Evolutionary conservation across 176 grass and related monocot species (phyloP).

Genomic region (Ananas comosus): DNA sequence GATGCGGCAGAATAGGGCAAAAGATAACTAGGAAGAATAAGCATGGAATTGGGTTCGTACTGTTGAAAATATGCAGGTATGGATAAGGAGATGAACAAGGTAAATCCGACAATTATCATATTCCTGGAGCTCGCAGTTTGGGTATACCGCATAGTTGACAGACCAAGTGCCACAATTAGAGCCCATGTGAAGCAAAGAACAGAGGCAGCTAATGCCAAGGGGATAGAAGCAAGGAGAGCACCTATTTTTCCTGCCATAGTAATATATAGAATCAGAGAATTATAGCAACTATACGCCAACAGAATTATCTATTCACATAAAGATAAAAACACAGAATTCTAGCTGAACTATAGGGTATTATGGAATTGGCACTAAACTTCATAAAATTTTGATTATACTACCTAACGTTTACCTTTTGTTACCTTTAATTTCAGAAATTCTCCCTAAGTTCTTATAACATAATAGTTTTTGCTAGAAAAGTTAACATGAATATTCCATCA

Average conservation of each 20-base stretch:
- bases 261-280: constrained; percentile 10
- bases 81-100: constrained; percentile 86
- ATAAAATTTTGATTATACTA: too few relatives aligned
- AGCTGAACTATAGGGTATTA: too few relatives aligned
- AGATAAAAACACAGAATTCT: too few relatives aligned
- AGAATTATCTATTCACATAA: too few relatives aligned
- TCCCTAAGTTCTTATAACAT: too few relatives aligned
- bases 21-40: constrained; percentile 91
- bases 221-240: constrained; percentile 85
- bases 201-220: constrained; percentile 67
- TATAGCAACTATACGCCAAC: too few relatives aligned
- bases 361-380: too few relatives aligned
- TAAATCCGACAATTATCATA: constrained; percentile 98
- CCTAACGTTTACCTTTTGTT: too few relatives aligned
- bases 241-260: constrained; percentile 75
- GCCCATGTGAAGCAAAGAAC: constrained; percentile 95
- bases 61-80: constrained; percentile 86
- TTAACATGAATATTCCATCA: too few relatives aligned
- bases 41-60: constrained; percentile 57
- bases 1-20: constrained; percentile 75
- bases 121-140: constrained; percentile 94
- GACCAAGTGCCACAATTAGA: constrained; percentile 66
- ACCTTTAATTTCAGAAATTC: too few relatives aligned
- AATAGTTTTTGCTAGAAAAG: too few relatives aligned
- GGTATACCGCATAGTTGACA: constrained; percentile 83